These are phyloP conservation scores for Dactylellina drechsleri DNA, from an alignment of 2,329 filamentous ascomycete genomes.

Conservation along the genomic window DNA sequence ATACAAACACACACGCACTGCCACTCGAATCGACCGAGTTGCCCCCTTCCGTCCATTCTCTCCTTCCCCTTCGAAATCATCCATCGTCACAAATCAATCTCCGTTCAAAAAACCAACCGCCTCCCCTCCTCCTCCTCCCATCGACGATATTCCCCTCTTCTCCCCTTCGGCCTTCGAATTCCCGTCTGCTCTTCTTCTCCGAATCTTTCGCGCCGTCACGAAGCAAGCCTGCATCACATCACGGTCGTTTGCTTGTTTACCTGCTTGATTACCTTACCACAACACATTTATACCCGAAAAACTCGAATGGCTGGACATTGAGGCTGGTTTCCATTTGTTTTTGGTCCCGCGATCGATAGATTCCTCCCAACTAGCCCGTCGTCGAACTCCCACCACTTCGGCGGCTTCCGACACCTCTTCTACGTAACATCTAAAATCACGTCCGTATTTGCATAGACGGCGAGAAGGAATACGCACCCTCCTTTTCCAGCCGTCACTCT, in stretches of 20 bases:
- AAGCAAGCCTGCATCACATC: constrained; percentile 6
- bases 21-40: constrained; percentile 6
- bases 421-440: constrained; percentile 16
- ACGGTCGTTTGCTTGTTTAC: constrained; percentile 12
- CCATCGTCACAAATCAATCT: neutral
- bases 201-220: constrained; percentile 16
- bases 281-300: constrained; percentile 34
- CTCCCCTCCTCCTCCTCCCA: neutral
- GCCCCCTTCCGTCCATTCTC: constrained; percentile 24
- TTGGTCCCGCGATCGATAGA: constrained; percentile 35
- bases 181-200: constrained; percentile 17
- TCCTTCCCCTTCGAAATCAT: constrained; percentile 17
- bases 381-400: constrained; percentile 20
- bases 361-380: constrained; percentile 13
- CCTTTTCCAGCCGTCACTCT: constrained; percentile 19
- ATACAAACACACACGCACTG: constrained; percentile 29
- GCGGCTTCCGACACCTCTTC: constrained; percentile 11
- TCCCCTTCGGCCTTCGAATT: constrained; percentile 51
- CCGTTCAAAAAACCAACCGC: neutral
- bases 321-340: constrained; percentile 46
- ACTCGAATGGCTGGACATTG: constrained; percentile 50
- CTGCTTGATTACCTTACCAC: constrained; percentile 16
- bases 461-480: constrained; percentile 19
- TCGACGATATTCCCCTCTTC: constrained; percentile 50
- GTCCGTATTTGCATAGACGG: constrained; percentile 6